phyloP scores from a whole-genome alignment of 768 basidiomycete genomes.

The Serendipita sp. region DNA sequence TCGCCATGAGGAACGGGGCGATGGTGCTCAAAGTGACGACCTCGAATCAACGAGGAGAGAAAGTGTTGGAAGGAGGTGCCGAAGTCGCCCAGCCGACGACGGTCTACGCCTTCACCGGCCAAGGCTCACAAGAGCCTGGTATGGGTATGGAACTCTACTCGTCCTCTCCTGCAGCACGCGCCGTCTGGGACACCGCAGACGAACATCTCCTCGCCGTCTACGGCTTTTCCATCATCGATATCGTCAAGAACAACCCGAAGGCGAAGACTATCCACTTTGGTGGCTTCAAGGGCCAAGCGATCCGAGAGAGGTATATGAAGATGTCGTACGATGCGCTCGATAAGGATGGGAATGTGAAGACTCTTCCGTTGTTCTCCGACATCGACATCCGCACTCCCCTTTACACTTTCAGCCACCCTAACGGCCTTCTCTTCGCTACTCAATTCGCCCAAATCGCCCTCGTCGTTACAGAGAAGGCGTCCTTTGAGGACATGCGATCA shows the following conservation, averaged over 20 bases:
- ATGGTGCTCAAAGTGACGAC: constrained; percentile 85
- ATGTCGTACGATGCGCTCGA: constrained; percentile 97
- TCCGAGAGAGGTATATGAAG: constrained; percentile 98
- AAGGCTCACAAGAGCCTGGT: constrained; percentile 92
- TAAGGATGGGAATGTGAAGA: constrained; percentile 90
- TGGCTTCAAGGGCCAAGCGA: constrained; percentile 96
- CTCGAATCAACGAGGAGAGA: constrained; percentile 69
- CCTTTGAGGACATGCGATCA: constrained; percentile 94
- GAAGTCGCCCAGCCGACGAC: constrained; percentile 87
- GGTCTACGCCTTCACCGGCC: constrained; percentile 95
- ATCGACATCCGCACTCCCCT: constrained; percentile 88
- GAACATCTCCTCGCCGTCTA: constrained; percentile 85
- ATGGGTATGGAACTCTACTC: constrained; percentile 99
- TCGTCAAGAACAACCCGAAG: constrained; percentile 97
- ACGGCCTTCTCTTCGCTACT: constrained; percentile 88
- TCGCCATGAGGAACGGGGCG: constrained; percentile 84
- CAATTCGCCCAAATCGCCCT: constrained; percentile 98
- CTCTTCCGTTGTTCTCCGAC: constrained; percentile 87
- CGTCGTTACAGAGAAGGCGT: constrained; percentile 95
- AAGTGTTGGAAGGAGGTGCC: constrained; percentile 81
- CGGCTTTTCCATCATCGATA: constrained; percentile 96
- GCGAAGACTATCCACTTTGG: constrained; percentile 98
- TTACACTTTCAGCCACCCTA: constrained; percentile 97
- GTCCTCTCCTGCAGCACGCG: constrained; percentile 79
- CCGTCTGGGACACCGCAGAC: constrained; percentile 96